Conservation (phyloP, 768 basidiomycete genomes). For the Lactarius psammicola region DNA sequence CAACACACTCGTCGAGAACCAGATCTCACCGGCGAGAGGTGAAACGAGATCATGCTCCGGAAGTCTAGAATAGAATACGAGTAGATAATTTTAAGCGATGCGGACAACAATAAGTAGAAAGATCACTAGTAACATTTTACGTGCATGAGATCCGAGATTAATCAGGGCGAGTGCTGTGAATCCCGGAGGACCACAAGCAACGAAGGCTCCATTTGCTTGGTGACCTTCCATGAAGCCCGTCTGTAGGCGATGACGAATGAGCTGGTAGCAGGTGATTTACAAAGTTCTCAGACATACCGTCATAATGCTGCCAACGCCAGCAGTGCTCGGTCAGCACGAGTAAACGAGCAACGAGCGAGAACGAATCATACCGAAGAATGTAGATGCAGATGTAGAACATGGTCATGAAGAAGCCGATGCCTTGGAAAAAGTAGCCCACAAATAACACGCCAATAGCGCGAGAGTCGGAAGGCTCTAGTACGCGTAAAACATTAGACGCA, state of each 20-base stretch:
- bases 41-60: constrained; percentile 39
- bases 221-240: constrained; percentile 49
- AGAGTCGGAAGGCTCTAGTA: constrained; percentile 38
- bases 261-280: not conserved
- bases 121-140: constrained; percentile 37
- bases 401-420: constrained; percentile 48
- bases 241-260: constrained; percentile 29
- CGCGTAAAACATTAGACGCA: constrained; percentile 44
- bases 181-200: constrained; percentile 49
- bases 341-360: not conserved
- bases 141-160: constrained; percentile 42
- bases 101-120: not conserved
- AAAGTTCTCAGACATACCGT: constrained; percentile 33
- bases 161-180: constrained; percentile 50
- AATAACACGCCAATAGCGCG: constrained; percentile 44
- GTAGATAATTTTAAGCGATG: no score
- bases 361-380: constrained; percentile 40
- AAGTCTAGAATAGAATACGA: constrained; percentile 33
- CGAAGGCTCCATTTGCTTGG: constrained; percentile 49
- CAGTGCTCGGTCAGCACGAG: not conserved
- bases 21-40: constrained; percentile 43
- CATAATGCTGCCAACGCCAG: constrained; percentile 37
- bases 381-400: constrained; percentile 53
- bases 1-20: constrained; percentile 45
- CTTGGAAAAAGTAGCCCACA: constrained; percentile 50